Base-by-base conservation (phyloP, 305 asterid species). In the Solanum chacoense region DNA sequence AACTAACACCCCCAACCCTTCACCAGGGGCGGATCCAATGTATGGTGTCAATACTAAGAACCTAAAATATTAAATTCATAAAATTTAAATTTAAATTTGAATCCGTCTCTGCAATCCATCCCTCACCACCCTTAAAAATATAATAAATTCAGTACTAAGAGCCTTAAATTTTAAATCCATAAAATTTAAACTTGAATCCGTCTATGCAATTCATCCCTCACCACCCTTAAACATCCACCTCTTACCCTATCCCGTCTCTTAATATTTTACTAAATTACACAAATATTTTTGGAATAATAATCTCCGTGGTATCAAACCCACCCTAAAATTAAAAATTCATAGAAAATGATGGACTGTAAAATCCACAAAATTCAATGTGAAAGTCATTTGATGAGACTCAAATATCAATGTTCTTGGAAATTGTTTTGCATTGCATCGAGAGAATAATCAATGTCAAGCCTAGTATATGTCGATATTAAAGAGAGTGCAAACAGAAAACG, bases 101-200 rank as follows among this genome's bases (percentile, higher is more conserved):
- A 34, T 34, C 35, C 7, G 7, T 34, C 35, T 5, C 35, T 5
- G 35, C 35, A 34, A 34, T 34, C 35, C 35, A 34, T 34, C 7
- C 35, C 35, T 34, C 35, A 34, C 35, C 35, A 34, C 35, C 35
- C 35, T 34, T 34, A 34, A 34, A 34, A 59, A 59, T 1, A 59
- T 59, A 59, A 59, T 59, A 4, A 55, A 20, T 1, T 55, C 1
- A 6, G 0, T 0, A 1, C 2, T 6, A 55, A 16, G 0, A 63
- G 1, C 0, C 3, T 63, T 63, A 22, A 3, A 22, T 63, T 2
- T 0, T 63, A 22, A 63, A 22, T 0, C 0, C 1, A 1, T 63
- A 63, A 22, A 22, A 63, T 4, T 22, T 63, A 63, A 63, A 63
- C 5, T 59, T 0, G 1, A 50, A 50, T 50, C 1, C 7, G 35